A percentile compares a stretch with the other conserved stretches of the same genome.
Conservation (phyloP, 768 basidiomycete species). For the Boletus reticuloceps region DNA sequence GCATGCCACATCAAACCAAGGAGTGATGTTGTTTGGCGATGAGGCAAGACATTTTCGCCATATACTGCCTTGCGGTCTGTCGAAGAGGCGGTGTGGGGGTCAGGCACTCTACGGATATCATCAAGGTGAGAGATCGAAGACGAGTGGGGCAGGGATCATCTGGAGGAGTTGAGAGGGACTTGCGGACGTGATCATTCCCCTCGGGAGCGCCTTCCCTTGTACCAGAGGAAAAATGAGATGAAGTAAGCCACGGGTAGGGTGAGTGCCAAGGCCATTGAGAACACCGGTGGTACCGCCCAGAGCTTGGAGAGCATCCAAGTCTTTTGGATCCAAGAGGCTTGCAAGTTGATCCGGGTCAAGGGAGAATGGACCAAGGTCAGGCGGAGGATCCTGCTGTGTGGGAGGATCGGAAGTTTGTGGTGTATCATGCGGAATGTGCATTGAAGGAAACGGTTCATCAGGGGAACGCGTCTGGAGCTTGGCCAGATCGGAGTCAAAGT, state of each 20-base stretch:
- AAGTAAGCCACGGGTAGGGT: constrained; percentile 46
- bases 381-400: constrained; percentile 35
- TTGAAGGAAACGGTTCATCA: constrained; percentile 14
- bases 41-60: constrained; percentile 74
- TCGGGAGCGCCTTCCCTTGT: constrained; percentile 34
- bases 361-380: constrained; percentile 68
- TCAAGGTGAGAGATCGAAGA: constrained; percentile 10
- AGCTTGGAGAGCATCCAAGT: constrained; percentile 54
- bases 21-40: constrained; percentile 64
- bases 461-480: constrained; percentile 12
- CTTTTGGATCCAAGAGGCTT: constrained; percentile 88
- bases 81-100: constrained; percentile 39
- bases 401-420: constrained; percentile 18
- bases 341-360: constrained; percentile 78
- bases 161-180: neutral
- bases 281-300: constrained; percentile 73
- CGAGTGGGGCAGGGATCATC: constrained; percentile 7
- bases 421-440: constrained; percentile 23
- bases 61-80: constrained; percentile 66
- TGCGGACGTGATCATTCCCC: constrained; percentile 21
- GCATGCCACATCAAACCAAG: constrained; percentile 82
- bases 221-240: constrained; percentile 19
- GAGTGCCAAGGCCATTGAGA: constrained; percentile 71
- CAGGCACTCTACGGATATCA: neutral
- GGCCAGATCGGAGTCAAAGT: constrained; percentile 38